These are phyloP conservation scores for Benincasa hispida DNA, from an alignment of 306 rosid genomes.

Conservation along the genomic window DNA sequence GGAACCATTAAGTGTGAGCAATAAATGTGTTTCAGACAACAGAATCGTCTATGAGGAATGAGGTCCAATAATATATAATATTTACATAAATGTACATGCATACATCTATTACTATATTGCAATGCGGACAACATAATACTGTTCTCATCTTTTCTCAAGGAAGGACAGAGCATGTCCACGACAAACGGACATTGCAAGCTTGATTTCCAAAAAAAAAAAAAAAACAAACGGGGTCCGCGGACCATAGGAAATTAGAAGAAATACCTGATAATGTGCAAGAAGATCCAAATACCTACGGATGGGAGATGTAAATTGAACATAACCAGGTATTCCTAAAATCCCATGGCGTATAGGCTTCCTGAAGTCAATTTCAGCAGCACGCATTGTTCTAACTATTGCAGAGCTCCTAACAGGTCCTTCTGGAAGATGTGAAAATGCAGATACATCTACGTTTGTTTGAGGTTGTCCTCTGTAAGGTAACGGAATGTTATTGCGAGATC, in stretches of 20 bases:
- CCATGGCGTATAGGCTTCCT: constrained; percentile 92
- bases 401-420: constrained; percentile 96
- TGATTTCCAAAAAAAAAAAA: neutral
- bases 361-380: constrained; percentile 96
- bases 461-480: constrained; percentile 98
- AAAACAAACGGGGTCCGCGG: too few relatives aligned
- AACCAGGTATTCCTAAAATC: constrained; percentile 75
- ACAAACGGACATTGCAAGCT: neutral
- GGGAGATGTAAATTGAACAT: constrained; percentile 98
- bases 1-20: neutral
- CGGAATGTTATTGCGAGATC: constrained; percentile 65
- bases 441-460: constrained; percentile 62
- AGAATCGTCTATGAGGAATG: neutral
- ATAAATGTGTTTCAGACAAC: neutral
- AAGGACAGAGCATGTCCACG: neutral
- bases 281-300: constrained; percentile 95
- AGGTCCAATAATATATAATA: neutral
- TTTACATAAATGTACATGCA: neutral
- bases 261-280: constrained; percentile 91
- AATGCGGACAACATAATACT: neutral
- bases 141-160: neutral
- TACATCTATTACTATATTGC: neutral
- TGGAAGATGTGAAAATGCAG: constrained; percentile 83
- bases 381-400: constrained; percentile 74
- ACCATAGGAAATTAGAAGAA: neutral